Conservation (phyloP, 192 early-diverging fungal species). For the Backusella luteola region DNA sequence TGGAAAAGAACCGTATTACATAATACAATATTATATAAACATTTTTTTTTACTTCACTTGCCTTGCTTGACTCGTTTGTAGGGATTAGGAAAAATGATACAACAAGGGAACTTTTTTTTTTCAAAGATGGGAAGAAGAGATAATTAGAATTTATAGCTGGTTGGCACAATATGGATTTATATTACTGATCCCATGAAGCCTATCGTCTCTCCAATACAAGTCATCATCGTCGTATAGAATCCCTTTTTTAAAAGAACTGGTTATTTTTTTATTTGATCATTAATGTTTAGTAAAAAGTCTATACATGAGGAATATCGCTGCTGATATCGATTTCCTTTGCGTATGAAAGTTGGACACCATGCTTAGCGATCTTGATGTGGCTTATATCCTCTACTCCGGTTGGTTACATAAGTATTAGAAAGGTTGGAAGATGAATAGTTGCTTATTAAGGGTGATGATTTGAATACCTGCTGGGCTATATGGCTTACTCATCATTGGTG, state of each 20-base stretch:
- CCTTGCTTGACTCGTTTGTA: constrained; percentile 46
- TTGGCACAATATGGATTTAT: not conserved
- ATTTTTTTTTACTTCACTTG: not conserved
- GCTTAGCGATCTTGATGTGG: constrained; percentile 10
- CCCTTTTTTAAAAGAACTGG: constrained; percentile 9
- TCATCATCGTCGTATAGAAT: constrained; percentile 48
- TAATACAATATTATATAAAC: not conserved
- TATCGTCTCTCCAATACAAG: constrained; percentile 30
- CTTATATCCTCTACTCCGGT: not conserved
- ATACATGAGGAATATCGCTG: constrained; percentile 23
- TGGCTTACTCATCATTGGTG: not conserved
- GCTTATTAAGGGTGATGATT: not conserved
- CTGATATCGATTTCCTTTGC: constrained; percentile 12
- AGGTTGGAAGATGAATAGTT: not conserved
- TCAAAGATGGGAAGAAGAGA: not conserved
- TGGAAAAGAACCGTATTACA: constrained; percentile 1
- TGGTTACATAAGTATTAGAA: not conserved
- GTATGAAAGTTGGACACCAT: constrained; percentile 25
- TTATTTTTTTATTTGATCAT: not conserved
- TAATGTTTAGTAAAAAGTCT: not conserved
- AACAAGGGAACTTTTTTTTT: constrained; percentile 37
- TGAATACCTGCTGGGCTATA: not conserved
- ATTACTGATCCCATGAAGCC: constrained; percentile 43
- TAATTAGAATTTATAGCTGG: not conserved
- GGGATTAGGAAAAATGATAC: constrained; percentile 55